Percentiles rank a stretch among this genome's conserved stretches.
Conservation (phyloP, 2,329 filamentous ascomycete species). For the Chrysosporium queenslandicum region DNA sequence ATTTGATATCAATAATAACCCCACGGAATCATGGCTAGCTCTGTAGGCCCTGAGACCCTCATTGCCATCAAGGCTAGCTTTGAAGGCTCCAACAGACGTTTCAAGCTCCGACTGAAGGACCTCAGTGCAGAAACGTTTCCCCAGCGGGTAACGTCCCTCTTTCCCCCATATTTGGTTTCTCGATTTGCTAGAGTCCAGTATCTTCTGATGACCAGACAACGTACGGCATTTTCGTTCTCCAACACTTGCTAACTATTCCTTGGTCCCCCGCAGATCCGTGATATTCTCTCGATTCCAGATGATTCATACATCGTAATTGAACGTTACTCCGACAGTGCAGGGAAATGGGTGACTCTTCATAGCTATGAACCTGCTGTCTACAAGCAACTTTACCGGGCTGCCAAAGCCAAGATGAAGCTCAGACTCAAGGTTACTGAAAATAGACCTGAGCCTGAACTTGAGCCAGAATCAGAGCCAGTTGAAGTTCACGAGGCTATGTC, state of each 20-base stretch:
- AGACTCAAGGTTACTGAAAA: constrained; percentile 60
- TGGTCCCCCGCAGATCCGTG: constrained; percentile 60
- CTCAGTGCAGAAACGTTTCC: constrained; percentile 65
- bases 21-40: constrained; percentile 32
- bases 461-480: constrained; percentile 18
- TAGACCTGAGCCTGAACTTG: constrained; percentile 8
- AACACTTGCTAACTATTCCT: no score
- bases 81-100: constrained; percentile 64
- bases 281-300: constrained; percentile 54
- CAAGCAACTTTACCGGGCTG: constrained; percentile 92
- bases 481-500: constrained; percentile 9
- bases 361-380: constrained; percentile 70
- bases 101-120: constrained; percentile 83
- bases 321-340: constrained; percentile 90
- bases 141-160: constrained; percentile 56
- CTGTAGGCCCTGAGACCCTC: constrained; percentile 55
- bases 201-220: no score
- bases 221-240: no score
- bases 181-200: no score
- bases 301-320: constrained; percentile 62
- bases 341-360: constrained; percentile 68
- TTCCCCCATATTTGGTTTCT: no score
- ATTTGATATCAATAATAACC: constrained; percentile 27
- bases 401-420: constrained; percentile 96
- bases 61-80: constrained; percentile 80